A percentile compares a stretch with the other conserved stretches of the same genome.
phyloP scores from a whole-genome alignment of 163 green algal species.

The Coccomyxa subellipsoidea region DNA sequence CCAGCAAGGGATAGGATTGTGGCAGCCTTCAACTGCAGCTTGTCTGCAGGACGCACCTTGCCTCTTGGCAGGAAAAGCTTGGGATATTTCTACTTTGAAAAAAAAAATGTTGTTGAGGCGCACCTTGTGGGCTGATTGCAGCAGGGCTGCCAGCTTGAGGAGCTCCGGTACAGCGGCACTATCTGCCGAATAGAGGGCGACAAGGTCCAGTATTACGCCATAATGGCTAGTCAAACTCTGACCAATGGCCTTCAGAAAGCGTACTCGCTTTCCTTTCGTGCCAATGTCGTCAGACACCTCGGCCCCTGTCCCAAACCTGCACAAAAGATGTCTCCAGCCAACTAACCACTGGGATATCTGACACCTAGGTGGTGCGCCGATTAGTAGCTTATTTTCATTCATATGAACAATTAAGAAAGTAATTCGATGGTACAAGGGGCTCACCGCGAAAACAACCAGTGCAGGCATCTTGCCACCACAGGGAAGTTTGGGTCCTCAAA shows the following conservation, averaged over 20 bases:
- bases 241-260: neutral
- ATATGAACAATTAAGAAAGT: neutral
- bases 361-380: neutral
- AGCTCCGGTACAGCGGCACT: neutral
- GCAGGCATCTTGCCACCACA: neutral
- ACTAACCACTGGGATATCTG: no score
- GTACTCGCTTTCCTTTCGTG: neutral
- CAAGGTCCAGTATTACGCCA: neutral
- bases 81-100: neutral
- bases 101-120: neutral
- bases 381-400: neutral
- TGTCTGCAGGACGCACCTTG: no score
- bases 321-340: neutral
- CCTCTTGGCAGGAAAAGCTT: neutral
- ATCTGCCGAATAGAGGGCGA: neutral
- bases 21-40: no score
- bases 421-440: neutral
- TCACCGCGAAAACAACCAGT: neutral
- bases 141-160: neutral
- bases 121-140: neutral
- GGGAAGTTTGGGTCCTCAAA: neutral
- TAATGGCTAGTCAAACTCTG: neutral
- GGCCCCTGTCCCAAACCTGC: neutral
- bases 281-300: neutral
- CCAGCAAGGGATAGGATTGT: no score